Evolutionary conservation across 495 filamentous ascomycete genomes (phyloP).

Genomic region (Lindgomyces ingoldianus): DNA sequence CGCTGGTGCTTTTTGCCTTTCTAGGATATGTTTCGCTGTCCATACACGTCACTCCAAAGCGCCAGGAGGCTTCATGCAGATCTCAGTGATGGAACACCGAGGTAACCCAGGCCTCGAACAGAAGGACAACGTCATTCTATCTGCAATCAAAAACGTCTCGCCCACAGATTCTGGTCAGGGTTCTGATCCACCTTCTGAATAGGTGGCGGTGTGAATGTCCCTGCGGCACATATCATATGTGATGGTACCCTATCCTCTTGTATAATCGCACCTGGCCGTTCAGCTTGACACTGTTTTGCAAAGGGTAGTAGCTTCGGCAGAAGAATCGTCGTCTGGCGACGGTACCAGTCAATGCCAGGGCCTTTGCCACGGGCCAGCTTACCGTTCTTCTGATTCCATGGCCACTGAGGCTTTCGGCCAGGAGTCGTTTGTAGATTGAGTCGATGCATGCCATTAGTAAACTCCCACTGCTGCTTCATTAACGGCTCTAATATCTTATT

Average conservation of each 20-base stretch:
- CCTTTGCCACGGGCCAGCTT: not conserved
- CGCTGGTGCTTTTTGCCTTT: no score
- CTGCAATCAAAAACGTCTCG: no score
- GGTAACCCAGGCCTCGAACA: no score
- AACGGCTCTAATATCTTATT: slow-evolving; percentile 1
- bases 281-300: not conserved
- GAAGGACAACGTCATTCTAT: no score
- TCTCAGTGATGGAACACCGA: no score
- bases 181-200: no score
- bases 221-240: no score
- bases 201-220: no score
- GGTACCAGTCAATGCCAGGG: slow-evolving; percentile 2
- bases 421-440: not conserved
- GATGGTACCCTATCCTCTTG: slow-evolving; percentile 4
- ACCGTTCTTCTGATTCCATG: slow-evolving; percentile 6
- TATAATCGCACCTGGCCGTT: not conserved
- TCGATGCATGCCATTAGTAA: not conserved
- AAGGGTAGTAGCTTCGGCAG: slow-evolving; percentile 4
- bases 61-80: no score
- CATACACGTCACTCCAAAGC: no score
- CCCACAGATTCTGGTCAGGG: no score
- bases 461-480: not conserved
- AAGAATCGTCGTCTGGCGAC: not conserved
- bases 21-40: no score
- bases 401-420: slow-evolving; percentile 4